Evolutionary conservation across 352 stramenopile genomes (phyloP).

Genomic region (Phytophthora pisi): DNA sequence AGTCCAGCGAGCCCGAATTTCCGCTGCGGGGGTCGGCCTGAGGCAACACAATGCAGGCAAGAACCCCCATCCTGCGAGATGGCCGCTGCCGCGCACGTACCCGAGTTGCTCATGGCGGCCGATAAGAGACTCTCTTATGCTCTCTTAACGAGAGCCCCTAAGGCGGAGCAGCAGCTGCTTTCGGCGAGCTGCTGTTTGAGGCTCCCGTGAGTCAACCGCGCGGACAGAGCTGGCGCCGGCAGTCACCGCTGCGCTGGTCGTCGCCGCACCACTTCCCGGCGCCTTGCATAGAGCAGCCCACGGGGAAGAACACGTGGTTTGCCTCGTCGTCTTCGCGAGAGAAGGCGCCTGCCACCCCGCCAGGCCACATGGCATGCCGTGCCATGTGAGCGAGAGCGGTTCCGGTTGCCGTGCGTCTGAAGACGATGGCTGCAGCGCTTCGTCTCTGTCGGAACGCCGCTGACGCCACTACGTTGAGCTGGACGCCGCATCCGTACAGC

Average conservation of each 20-base stretch:
- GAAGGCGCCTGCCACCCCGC: conserved; percentile 18
- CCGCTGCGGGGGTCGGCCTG: background rate
- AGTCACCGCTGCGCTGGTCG: background rate
- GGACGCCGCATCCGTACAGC: conserved; percentile 19
- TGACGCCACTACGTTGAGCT: conserved; percentile 16
- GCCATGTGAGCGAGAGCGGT: background rate
- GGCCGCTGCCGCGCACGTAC: conserved; percentile 33
- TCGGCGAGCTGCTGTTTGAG: conserved; percentile 29
- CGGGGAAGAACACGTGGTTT: conserved; percentile 37
- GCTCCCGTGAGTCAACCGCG: conserved; percentile 27
- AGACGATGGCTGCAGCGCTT: conserved; percentile 19
- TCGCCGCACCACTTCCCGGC: conserved; percentile 18
- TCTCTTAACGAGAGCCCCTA: too few relatives aligned
- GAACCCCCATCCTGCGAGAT: conserved; percentile 27
- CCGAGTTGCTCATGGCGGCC: conserved; percentile 23
- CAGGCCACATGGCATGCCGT: background rate
- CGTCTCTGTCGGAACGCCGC: conserved; percentile 17
- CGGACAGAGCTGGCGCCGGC: background rate
- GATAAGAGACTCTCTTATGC: too few relatives aligned
- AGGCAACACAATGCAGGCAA: too few relatives aligned
- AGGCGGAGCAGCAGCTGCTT: conserved; percentile 26
- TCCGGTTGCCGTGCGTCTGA: conserved; percentile 23
- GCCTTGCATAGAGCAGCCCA: conserved; percentile 37
- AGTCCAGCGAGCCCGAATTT: conserved; percentile 23
- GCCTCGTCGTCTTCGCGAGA: background rate